A percentile compares a stretch with the other conserved stretches of the same genome.
Evolutionary conservation across 1,284 basidiomycete species (phyloP).

Genomic region (Erythrobasidium hasegawianum): DNA sequence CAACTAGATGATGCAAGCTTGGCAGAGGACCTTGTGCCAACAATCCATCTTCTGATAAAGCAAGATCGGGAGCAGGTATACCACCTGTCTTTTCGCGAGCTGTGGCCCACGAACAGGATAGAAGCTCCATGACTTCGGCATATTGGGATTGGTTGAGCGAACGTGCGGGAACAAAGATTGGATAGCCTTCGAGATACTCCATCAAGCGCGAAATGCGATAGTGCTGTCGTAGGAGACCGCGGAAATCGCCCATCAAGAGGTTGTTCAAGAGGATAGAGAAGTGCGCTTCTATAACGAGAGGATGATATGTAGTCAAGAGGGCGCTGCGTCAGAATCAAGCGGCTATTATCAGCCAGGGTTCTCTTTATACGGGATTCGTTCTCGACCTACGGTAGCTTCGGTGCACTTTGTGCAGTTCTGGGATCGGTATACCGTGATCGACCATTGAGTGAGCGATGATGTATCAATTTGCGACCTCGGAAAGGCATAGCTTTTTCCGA

Average conservation of each 20-base stretch:
- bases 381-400: conserved; percentile 9
- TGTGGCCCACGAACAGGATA: conserved; percentile 63
- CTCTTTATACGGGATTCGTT: too few species aligned
- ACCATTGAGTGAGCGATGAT: conserved; percentile 50
- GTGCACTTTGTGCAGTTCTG: neutral
- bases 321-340: conserved; percentile 4
- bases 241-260: conserved; percentile 68
- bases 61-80: conserved; percentile 49
- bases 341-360: neutral
- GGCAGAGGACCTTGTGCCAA: conserved; percentile 26
- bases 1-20: conserved; percentile 35
- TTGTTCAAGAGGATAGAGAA: conserved; percentile 68
- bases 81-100: conserved; percentile 59
- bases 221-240: conserved; percentile 60
- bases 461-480: conserved; percentile 18
- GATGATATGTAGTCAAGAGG: conserved; percentile 73
- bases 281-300: conserved; percentile 73
- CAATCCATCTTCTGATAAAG: conserved; percentile 52
- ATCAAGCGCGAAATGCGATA: conserved; percentile 58
- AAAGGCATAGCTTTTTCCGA: conserved; percentile 19
- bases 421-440: conserved; percentile 34
- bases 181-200: conserved; percentile 65
- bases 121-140: conserved; percentile 68
- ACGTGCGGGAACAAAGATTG: conserved; percentile 72
- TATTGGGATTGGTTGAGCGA: conserved; percentile 82